Base-by-base conservation (phyloP, 192 early-diverging fungal species). In the Rhizophagus clarus region DNA sequence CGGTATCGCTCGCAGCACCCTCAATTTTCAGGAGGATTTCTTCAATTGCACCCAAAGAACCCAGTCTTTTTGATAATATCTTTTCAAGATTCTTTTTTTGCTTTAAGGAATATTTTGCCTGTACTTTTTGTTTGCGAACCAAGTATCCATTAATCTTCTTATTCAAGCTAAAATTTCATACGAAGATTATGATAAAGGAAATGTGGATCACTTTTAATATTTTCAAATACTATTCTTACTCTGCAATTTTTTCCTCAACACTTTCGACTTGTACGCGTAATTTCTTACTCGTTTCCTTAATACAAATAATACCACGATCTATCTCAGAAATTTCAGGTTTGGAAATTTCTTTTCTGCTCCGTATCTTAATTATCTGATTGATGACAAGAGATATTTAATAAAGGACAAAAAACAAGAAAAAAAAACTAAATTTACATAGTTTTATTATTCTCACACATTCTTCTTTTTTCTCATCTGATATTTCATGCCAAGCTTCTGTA, bases 1-100 rank as follows among this genome's bases (percentile, higher is more conserved):
- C 90, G 0, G 87, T 61, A 78, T 94, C 90, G 11, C 87, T 87
- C 67, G 92, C 90, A 11, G 91, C 89, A 9, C 82, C 81, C 67
- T 92, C 88, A 56, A 94, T 92, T 69, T 89, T 89, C 34, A 88
- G 80, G 29, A 94, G 69, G 32, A 94, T 90, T 6, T 82, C 81
- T 26, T 90, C 89, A 32, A 94, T 85, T 0, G 89, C 89, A 34
- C 91, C 88, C 15, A 92, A 77, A 22, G 90, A 91, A 9, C 76
- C 74, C 10, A 93, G 42, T 10, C 92, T 84, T 71, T 90, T 87
- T 31, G 88, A 85, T 20, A 94, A 63, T n/a, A 94, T 74, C 12
- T 82, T 73, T 15, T 87, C 85, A 20, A 91, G 64, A 22, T 83
- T 63, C 60, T 89, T 90, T 76, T 86, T 90, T 74, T 88, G 88